phyloP scores from a whole-genome alignment of 306 rosid genomes.

The Vigna angularis region DNA sequence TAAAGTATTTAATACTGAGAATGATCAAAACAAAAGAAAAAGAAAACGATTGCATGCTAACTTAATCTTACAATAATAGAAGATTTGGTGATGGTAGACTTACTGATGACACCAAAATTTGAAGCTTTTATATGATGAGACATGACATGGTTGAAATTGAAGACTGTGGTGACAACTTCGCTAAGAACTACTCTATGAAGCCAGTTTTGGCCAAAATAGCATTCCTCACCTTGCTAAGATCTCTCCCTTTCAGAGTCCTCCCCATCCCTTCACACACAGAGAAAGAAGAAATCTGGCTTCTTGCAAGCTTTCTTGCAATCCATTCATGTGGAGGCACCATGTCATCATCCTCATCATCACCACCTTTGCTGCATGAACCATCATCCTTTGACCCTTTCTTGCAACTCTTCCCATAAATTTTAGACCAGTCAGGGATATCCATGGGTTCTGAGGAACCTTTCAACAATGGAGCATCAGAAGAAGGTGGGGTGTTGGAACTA shows the following conservation, averaged over 20 bases:
- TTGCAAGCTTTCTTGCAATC: conserved; percentile 89
- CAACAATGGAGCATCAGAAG: conserved; percentile 45
- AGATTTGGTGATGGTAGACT: neutral
- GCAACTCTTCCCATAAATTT: conserved; percentile 68
- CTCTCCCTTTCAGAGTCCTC: conserved; percentile 95
- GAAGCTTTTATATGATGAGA: conserved; percentile 21
- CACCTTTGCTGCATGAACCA: conserved; percentile 19
- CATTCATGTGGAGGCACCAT: conserved; percentile 97
- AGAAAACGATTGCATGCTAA: conserved; percentile 39
- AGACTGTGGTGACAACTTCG: conserved; percentile 1
- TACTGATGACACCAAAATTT: conserved; percentile 37
- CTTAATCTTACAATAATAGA: conserved; percentile 24
- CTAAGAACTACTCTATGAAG: conserved; percentile 68
- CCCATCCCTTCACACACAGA: conserved; percentile 94
- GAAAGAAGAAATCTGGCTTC: conserved; percentile 87
- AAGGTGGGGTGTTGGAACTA: conserved; percentile 9
- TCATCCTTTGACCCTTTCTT: conserved; percentile 37
- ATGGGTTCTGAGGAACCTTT: conserved; percentile 79
- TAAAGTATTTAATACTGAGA: neutral
- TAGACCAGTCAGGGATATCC: conserved; percentile 89
- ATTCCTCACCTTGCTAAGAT: conserved; percentile 92
- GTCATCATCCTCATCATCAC: conserved; percentile 53
- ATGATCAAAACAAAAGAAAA: neutral
- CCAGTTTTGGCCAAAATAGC: conserved; percentile 88
- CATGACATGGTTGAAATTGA: neutral